Conservation (phyloP, 768 basidiomycete species). For the Pisolithus microcarpus region DNA sequence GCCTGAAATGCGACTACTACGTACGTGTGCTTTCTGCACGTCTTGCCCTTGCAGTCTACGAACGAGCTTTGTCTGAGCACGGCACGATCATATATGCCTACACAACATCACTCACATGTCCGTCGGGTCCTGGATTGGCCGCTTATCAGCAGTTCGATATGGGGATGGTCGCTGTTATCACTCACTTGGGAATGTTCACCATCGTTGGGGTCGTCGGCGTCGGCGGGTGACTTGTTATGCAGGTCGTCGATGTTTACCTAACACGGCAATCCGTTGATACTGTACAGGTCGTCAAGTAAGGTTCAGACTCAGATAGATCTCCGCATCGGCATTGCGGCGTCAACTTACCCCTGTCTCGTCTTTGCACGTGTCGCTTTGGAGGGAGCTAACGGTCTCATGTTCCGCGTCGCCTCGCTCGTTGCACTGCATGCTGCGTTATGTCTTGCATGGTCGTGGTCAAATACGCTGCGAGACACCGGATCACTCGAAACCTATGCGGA, state of each 20-base stretch:
- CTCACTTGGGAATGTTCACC: constrained; percentile 95
- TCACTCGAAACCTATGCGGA: constrained; percentile 1
- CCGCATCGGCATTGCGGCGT: neutral
- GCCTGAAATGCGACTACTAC: constrained; percentile 23
- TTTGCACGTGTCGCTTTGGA: neutral
- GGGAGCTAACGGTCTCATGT: neutral
- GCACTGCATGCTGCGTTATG: neutral
- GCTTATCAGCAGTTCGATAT: constrained; percentile 10
- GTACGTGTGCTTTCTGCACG: constrained; percentile 96
- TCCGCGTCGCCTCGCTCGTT: neutral
- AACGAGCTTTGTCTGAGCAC: neutral
- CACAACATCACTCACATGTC: constrained; percentile 64
- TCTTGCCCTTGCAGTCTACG: constrained; percentile 90
- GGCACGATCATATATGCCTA: neutral
- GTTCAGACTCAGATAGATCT: constrained; percentile 15
- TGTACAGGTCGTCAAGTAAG: constrained; percentile 16
- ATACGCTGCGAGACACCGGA: constrained; percentile 10
- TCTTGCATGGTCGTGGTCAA: constrained; percentile 25
- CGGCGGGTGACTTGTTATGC: constrained; percentile 18
- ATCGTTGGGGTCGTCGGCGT: constrained; percentile 34
- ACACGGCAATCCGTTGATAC: constrained; percentile 22
- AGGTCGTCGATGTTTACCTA: constrained; percentile 8
- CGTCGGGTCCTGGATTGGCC: constrained; percentile 67
- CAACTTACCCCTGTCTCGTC: neutral
- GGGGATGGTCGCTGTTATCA: constrained; percentile 10